Evolutionary conservation across 73 alveolate species (phyloP).

Genomic region (Durusdinium trenchii): DNA sequence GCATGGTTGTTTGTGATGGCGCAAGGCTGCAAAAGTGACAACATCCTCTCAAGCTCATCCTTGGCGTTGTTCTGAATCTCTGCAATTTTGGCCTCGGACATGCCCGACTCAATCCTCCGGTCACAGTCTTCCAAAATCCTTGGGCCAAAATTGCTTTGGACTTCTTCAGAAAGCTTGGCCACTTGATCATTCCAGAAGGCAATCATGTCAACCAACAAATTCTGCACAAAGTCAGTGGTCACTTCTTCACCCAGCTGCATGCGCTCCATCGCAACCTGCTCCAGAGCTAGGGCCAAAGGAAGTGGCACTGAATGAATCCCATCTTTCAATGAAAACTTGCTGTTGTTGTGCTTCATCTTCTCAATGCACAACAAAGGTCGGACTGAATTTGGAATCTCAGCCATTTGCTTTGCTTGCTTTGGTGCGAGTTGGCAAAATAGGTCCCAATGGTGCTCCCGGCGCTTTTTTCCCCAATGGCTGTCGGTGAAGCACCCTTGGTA

Average conservation of each 20-base stretch:
- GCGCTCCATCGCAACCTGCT: neutral
- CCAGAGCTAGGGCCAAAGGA: neutral
- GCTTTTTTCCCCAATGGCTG: neutral
- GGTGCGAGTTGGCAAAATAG: neutral
- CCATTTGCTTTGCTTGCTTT: neutral
- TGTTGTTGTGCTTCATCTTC: neutral
- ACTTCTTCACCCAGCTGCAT: constrained; percentile 22
- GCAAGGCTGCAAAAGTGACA: neutral
- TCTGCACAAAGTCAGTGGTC: neutral
- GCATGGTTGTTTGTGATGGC: neutral
- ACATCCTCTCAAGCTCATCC: neutral
- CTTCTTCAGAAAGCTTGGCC: neutral
- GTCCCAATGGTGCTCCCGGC: neutral
- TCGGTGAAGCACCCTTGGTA: constrained; percentile 2
- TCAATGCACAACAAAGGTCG: neutral
- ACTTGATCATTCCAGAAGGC: neutral
- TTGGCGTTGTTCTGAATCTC: neutral
- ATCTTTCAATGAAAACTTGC: neutral
- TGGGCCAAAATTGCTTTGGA: neutral
- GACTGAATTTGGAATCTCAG: neutral
- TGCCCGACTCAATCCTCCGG: neutral
- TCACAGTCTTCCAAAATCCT: neutral
- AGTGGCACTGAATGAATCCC: neutral
- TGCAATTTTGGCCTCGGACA: neutral
- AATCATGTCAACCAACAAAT: neutral